Evolutionary conservation across 108 stramenopile genomes (phyloP).

Genomic region (Nitzschia sp.): DNA sequence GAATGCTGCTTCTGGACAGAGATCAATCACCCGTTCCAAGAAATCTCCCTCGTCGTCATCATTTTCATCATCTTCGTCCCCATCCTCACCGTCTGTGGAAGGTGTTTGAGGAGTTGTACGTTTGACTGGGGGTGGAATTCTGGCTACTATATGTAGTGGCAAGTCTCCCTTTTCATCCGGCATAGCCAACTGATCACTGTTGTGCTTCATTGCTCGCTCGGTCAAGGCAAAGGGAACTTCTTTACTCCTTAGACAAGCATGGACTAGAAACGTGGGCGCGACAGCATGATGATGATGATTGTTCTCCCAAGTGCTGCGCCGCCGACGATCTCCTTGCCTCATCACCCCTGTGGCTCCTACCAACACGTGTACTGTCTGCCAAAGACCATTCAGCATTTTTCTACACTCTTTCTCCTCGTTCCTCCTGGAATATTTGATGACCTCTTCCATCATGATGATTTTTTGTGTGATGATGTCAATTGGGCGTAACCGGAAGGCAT

Average conservation of each 20-base stretch:
- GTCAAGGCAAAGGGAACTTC: conserved; percentile 27
- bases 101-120: background rate
- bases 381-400: background rate
- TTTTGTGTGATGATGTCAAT: conserved; percentile 19
- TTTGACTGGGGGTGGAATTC: background rate
- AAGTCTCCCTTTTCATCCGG: conserved; percentile 16
- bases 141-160: conserved; percentile 27
- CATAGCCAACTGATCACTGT: background rate
- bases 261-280: background rate
- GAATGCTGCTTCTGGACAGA: conserved; percentile 12
- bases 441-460: conserved; percentile 31
- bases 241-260: conserved; percentile 14
- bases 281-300: background rate
- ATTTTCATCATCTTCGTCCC: conserved; percentile 9
- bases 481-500: conserved; percentile 5
- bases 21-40: background rate
- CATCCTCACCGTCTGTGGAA: conserved; percentile 2
- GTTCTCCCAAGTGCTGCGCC: too few relatives aligned
- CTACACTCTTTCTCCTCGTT: background rate
- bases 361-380: conserved; percentile 7
- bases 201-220: conserved; percentile 11
- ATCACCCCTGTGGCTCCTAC: background rate
- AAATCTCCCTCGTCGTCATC: conserved; percentile 5
- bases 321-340: background rate
- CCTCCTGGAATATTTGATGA: conserved; percentile 3